Conservation (phyloP, 1,284 basidiomycete species). For the Ceratobasidium sp. region DNA sequence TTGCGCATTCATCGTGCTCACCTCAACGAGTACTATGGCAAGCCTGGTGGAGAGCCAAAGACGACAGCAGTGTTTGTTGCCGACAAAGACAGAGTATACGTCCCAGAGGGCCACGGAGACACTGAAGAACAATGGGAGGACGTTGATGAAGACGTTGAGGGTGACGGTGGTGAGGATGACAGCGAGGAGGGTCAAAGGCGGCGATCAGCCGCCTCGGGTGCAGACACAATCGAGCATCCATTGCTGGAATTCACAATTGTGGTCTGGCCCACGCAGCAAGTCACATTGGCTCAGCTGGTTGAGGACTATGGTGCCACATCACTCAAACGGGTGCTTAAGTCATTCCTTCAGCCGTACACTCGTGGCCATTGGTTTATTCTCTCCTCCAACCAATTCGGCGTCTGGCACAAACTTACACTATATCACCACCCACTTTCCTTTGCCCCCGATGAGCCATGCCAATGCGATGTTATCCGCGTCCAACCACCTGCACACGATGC, state of each 20-base stretch:
- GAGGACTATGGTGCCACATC: neutral
- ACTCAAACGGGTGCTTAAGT: neutral
- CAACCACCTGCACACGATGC: neutral
- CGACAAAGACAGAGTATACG: neutral
- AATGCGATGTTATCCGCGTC: constrained; percentile 2
- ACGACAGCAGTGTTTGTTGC: neutral
- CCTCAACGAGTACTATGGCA: neutral
- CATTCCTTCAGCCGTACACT: neutral
- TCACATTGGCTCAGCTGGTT: neutral
- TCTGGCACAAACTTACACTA: neutral
- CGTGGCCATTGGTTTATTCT: neutral
- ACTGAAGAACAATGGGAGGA: neutral
- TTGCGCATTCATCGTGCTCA: constrained; percentile 8
- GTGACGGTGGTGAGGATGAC: neutral
- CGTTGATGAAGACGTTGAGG: neutral
- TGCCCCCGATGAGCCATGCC: neutral
- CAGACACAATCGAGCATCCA: neutral
- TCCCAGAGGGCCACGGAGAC: neutral
- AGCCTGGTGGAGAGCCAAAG: neutral
- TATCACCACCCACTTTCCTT: constrained; percentile 6
- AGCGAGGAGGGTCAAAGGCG: neutral
- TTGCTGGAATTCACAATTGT: neutral
- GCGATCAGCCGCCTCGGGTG: neutral
- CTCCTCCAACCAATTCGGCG: neutral
- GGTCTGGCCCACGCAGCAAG: neutral